A percentile compares a stretch with the other conserved stretches of the same genome.
Conservation (phyloP, 129 eudicot genomes). For the Ambrosia trifida region DNA sequence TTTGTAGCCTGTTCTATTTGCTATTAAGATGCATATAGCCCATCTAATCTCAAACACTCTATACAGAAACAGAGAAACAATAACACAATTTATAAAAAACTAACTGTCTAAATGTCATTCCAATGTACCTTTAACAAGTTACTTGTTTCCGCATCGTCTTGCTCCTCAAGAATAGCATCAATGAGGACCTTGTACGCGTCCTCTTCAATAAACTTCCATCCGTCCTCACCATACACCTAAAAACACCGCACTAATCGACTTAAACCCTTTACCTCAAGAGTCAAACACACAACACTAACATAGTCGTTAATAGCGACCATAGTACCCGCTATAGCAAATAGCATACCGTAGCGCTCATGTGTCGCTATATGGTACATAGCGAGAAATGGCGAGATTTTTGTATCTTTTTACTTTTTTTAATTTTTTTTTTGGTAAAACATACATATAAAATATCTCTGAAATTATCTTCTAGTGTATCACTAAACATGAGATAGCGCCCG, state of each 20-base stretch:
- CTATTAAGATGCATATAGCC: not conserved
- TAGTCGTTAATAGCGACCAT: too few species aligned
- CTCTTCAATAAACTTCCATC: constrained; percentile 30
- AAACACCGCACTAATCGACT: not conserved
- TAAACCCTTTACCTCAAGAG: not conserved
- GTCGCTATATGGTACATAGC: too few species aligned
- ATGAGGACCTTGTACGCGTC: constrained; percentile 20
- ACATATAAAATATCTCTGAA: too few species aligned
- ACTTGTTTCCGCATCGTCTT: constrained; percentile 19
- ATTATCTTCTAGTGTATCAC: too few species aligned
- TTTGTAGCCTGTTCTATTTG: not conserved
- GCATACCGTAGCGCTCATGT: too few species aligned
- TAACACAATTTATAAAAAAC: not conserved
- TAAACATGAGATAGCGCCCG: too few species aligned
- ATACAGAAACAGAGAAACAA: not conserved
- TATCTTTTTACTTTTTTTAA: too few species aligned
- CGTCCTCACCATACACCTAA: constrained; percentile 22
- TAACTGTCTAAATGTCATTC: not conserved
- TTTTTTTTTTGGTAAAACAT: too few species aligned
- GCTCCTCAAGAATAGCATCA: constrained; percentile 25
- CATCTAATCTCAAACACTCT: constrained; percentile 8
- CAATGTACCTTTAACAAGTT: constrained; percentile 16
- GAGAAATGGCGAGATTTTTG: too few species aligned
- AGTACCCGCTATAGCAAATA: too few species aligned
- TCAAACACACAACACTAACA: not conserved